Evolutionary conservation across 2,329 filamentous ascomycete species (phyloP).

Genomic region (Phialemoniopsis sp.): DNA sequence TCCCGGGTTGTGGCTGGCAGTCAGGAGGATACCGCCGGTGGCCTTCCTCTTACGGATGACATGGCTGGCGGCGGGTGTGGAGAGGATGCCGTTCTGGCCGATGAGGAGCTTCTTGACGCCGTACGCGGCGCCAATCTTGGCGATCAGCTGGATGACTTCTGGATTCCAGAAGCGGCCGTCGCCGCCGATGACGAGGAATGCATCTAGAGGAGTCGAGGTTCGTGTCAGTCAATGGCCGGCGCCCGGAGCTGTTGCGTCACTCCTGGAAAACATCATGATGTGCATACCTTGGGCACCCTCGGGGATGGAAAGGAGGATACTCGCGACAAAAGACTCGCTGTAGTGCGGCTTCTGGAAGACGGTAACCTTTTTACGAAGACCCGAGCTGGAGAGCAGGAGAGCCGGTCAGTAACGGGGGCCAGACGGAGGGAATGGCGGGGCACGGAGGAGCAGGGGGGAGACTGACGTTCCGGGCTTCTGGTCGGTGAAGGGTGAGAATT

Average conservation of each 20-base stretch:
- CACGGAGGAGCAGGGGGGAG: slow-evolving; percentile 5
- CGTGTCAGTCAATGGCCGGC: slow-evolving; percentile 3
- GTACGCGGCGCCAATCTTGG: slow-evolving; percentile 94
- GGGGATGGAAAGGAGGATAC: slow-evolving; percentile 92
- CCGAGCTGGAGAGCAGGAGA: slow-evolving; percentile 59
- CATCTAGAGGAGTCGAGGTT: slow-evolving; percentile 29
- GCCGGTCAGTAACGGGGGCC: slow-evolving; percentile 1
- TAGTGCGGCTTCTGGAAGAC: slow-evolving; percentile 96
- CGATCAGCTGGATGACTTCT: slow-evolving; percentile 93
- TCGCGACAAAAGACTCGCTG: slow-evolving; percentile 91
- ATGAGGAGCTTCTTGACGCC: slow-evolving; percentile 98
- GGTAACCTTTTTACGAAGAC: slow-evolving; percentile 97
- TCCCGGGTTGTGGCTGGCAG: slow-evolving; percentile 96
- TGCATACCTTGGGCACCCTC: slow-evolving; percentile 75
- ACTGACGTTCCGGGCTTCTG: slow-evolving; percentile 99
- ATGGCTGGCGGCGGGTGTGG: slow-evolving; percentile 93
- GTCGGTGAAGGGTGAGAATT: slow-evolving; percentile 82
- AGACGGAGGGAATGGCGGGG: slow-evolving; percentile 3
- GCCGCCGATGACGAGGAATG: slow-evolving; percentile 93
- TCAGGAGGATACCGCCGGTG: slow-evolving; percentile 93
- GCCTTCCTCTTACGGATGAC: slow-evolving; percentile 92
- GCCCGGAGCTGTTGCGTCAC: neutral
- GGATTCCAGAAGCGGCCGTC: slow-evolving; percentile 98
- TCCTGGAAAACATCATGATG: too few relatives aligned
- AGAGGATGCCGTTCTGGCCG: slow-evolving; percentile 93